Evolutionary conservation across 805 yeast species (phyloP), one percentile per base, ranked within the genome.

Genomic region (Kregervanrija fluxuum): DNA sequence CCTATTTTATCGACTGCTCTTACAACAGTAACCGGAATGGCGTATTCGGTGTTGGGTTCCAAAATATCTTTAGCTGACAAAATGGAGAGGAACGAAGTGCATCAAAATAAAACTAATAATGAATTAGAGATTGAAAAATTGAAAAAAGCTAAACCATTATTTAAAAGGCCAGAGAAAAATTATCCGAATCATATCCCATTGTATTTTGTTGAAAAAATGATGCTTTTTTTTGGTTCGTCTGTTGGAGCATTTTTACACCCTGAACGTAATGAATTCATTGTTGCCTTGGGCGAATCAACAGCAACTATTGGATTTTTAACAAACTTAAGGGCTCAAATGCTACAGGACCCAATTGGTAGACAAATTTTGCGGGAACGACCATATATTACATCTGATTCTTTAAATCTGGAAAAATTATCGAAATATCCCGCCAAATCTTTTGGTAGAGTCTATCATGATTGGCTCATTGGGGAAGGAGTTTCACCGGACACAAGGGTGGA

Each of bases 401-500:
- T 93, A 38, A 71, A 88, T 52, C 68, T 85, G 53, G 82, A 75
- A 8, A 62, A 77, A 37, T 68, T 91, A 44, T 65, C 80, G 33
- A 52, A 63, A 8, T 67, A 82, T 43, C 93, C 95, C 0, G 68
- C 68, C 14, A 80, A 79, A 53, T 75, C 95, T 0, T 65, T 93
- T 35, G 99, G 98, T 1, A 67, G 75, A 42, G 77, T 82, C n/a
- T 93, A 89, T 59, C 73, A 82, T 36, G 69, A 73, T 35, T 89
- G 96, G 96, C 71, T 89, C 13, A 82, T 82, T 44, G 72, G 78
- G 38, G 97, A 93, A 62, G 89, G 91, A 1, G 95, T 87, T 1
- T 81, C 93, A 3, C 96, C 97, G 1, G 99, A 93, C 60, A 90
- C 96, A 0, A 73, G 99, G 54, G 89, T 83, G 2, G 83, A 88